Conservation (phyloP, 805 yeast species). For the Candida pseudofarinosa region DNA sequence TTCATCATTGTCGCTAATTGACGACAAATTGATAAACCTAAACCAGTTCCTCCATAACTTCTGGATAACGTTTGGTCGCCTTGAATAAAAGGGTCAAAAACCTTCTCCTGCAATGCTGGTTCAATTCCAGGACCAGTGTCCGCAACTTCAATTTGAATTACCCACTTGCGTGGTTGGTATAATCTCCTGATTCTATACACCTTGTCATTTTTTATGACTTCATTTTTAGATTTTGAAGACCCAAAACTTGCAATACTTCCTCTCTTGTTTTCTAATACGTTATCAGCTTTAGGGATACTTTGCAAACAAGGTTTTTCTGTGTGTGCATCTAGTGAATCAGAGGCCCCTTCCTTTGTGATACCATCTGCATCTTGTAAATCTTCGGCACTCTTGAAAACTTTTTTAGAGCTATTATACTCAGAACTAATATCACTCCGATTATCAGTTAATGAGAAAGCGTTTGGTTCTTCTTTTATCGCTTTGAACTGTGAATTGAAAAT, state of each 20-base stretch:
- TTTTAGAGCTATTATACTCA: not conserved
- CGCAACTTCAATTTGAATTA: conserved; percentile 63
- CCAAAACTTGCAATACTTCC: conserved; percentile 1
- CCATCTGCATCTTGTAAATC: not conserved
- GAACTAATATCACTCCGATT: not conserved
- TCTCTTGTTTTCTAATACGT: not conserved
- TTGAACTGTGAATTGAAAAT: conserved; percentile 36
- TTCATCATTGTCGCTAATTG: conserved; percentile 90
- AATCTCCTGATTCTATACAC: conserved; percentile 30
- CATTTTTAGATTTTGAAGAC: conserved; percentile 18
- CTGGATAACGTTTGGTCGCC: conserved; percentile 93
- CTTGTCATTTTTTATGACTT: conserved; percentile 33
- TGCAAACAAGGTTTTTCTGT: not conserved
- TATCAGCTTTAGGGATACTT: not conserved
- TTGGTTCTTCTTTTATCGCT: not conserved
- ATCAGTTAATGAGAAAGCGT: not conserved
- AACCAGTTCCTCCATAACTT: conserved; percentile 93
- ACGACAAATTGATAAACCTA: conserved; percentile 84
- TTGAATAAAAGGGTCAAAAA: conserved; percentile 94
- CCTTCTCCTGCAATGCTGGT: conserved; percentile 70
- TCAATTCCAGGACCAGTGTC: conserved; percentile 97
- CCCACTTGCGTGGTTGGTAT: conserved; percentile 47
- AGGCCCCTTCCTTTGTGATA: not conserved
- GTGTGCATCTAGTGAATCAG: not conserved
- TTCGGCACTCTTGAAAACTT: not conserved